Percentiles rank a stretch among this genome's conserved stretches.
Conservation (phyloP, 805 yeast species). For the Suhomyces vadensis region DNA sequence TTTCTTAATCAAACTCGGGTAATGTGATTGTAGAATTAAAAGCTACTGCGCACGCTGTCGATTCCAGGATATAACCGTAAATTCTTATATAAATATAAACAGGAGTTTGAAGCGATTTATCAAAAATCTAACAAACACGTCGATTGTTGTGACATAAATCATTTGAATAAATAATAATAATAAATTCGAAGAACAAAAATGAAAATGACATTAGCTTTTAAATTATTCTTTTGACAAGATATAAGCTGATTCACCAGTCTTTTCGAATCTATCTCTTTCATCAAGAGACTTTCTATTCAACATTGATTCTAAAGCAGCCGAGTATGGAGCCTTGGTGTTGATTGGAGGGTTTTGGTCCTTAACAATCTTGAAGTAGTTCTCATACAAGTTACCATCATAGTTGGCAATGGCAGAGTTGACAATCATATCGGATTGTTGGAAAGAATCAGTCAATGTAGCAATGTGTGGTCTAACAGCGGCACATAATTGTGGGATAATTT, state of each 20-base stretch:
- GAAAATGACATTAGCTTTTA: background rate
- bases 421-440: constrained; percentile 45
- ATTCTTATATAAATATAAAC: background rate
- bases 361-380: constrained; percentile 41
- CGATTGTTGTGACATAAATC: constrained; percentile 3
- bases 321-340: constrained; percentile 43
- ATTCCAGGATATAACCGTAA: background rate
- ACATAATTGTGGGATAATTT: constrained; percentile 38
- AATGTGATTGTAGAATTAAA: no score
- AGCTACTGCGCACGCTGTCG: no score
- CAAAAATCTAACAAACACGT: constrained; percentile 1
- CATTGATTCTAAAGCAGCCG: constrained; percentile 38
- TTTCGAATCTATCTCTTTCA: constrained; percentile 42
- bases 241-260: constrained; percentile 33
- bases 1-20: no score
- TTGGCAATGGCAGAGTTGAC: constrained; percentile 44
- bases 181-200: background rate
- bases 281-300: constrained; percentile 39
- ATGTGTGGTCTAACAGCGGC: constrained; percentile 56
- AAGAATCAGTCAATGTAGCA: constrained; percentile 58
- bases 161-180: background rate
- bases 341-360: constrained; percentile 36
- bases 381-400: constrained; percentile 46
- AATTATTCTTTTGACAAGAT: constrained; percentile 27
- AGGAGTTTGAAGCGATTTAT: constrained; percentile 2